Base-by-base conservation (phyloP, 1,139 yeast species). In the Pichia sp. region DNA sequence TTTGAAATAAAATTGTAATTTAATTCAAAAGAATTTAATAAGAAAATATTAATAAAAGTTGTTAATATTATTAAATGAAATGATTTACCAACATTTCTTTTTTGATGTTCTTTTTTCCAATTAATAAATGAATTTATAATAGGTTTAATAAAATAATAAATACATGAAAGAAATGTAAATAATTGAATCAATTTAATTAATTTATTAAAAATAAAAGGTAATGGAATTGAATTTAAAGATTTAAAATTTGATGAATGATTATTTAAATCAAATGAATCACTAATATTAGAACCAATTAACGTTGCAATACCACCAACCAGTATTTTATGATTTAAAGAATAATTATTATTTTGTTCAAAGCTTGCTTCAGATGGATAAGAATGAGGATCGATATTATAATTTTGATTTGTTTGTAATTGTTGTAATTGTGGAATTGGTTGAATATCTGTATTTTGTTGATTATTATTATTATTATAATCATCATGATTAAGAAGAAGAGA, bases 271-370 rank as follows among this genome's bases (percentile, higher is more conserved):
- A 58, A 56, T 4, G 36, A 35, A 35, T 33, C 35, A 18, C 34
- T 39, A 27, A 61, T 8, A 47, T 62, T 65, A 2, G 63, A 49
- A 1, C 66, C 67, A 27, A 61, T 50, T 50, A 64, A 43, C 0
- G 66, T 53, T 1, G 67, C 61, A 58, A 64, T 58, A 28, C 68
- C 67, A n/a, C 64, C 67, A 39, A 64, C 47, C 39, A 63, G 41
- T 4, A 64, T 40, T 44, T 62, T 63, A 28, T 55, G 53, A 7
- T 61, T 53, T 26, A 58, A 26, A 1, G 47, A 25, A 7, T 30
- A 36, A 32, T 35, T 40, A 35, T 6, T 2, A 2, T 41, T 18
- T 27, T 46, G 36, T 6, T 25, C 55, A 58, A 54, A 10, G 9
- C n/a, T 9, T 11, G 39, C 18, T 32, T 44, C 29, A 11, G 36